Evolutionary conservation across 257 asterid species (phyloP).

Genomic region (Ilex asprella): DNA sequence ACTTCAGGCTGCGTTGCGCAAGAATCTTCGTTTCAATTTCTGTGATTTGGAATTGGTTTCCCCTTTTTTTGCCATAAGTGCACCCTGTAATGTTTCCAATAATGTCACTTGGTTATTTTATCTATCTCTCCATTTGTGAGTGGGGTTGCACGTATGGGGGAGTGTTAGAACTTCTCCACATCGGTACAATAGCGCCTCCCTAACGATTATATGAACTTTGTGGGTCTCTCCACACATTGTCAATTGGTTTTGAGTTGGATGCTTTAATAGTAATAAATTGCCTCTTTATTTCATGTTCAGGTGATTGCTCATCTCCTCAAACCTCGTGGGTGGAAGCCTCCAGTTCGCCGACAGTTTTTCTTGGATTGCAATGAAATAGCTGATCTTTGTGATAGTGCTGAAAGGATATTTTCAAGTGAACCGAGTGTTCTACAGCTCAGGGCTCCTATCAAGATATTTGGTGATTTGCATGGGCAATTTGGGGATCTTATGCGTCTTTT

Average conservation of each 20-base stretch:
- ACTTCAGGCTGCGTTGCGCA: too few relatives aligned
- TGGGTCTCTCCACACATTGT: neutral
- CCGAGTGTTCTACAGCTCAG: conserved; percentile 1
- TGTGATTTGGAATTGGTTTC: too few relatives aligned
- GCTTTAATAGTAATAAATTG: neutral
- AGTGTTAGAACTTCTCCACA: neutral
- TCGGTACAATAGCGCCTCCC: neutral
- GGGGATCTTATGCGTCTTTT: conserved; percentile 5
- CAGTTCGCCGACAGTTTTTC: conserved; percentile 93
- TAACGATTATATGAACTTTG: neutral
- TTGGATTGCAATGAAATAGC: conserved; percentile 97
- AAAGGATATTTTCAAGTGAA: conserved; percentile 3
- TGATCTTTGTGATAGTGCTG: conserved; percentile 51
- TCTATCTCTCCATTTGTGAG: neutral
- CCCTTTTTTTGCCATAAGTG: too few relatives aligned
- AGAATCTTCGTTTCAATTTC: too few relatives aligned
- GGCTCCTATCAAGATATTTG: conserved; percentile 5
- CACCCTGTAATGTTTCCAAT: too few relatives aligned
- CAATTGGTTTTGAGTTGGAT: too few relatives aligned
- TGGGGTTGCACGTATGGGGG: conserved; percentile 12
- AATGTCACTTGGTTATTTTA: too few relatives aligned
- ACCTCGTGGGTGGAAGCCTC: conserved; percentile 99
- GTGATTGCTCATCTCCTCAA: conserved; percentile 87
- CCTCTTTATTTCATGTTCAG: conserved; percentile 31
- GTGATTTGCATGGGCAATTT: conserved; percentile 5